Conservation (phyloP, 805 yeast genomes). For the Lipomyces orientalis region DNA sequence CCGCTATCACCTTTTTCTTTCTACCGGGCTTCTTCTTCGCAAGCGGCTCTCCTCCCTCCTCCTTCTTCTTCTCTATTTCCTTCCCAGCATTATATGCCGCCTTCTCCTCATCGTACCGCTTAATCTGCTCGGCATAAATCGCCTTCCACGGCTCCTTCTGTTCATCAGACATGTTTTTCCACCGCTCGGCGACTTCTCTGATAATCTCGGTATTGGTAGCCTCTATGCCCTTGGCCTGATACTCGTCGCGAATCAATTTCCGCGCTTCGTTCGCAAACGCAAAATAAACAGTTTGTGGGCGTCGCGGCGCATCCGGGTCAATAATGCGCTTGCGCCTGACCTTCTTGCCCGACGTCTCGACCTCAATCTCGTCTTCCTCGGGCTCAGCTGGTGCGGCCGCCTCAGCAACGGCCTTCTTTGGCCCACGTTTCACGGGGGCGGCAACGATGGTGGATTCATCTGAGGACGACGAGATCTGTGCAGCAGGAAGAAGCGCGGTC, state of each 20-base stretch:
- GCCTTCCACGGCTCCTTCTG: slow-evolving; percentile 76
- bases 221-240: slow-evolving; percentile 62
- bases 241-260: slow-evolving; percentile 70
- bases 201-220: slow-evolving; percentile 73
- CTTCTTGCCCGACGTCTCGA: slow-evolving; percentile 44
- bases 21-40: slow-evolving; percentile 15
- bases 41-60: neutral
- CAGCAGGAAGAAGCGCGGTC: slow-evolving; percentile 33
- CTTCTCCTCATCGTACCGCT: slow-evolving; percentile 53
- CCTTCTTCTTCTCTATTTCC: slow-evolving; percentile 41
- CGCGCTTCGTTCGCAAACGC: slow-evolving; percentile 76
- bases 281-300: slow-evolving; percentile 88
- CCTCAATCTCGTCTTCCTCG: slow-evolving; percentile 36
- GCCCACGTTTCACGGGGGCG: slow-evolving; percentile 9
- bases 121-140: slow-evolving; percentile 53
- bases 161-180: slow-evolving; percentile 73
- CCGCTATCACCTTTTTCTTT: slow-evolving; percentile 7
- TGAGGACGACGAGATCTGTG: slow-evolving; percentile 33
- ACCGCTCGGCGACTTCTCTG: slow-evolving; percentile 74
- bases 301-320: slow-evolving; percentile 96
- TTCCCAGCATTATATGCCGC: slow-evolving; percentile 55
- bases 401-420: slow-evolving; percentile 14
- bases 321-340: slow-evolving; percentile 59
- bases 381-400: slow-evolving; percentile 21
- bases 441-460: slow-evolving; percentile 39